Evolutionary conservation across 2,329 filamentous ascomycete species (phyloP).

Genomic region (Albophoma yamanashiensis): DNA sequence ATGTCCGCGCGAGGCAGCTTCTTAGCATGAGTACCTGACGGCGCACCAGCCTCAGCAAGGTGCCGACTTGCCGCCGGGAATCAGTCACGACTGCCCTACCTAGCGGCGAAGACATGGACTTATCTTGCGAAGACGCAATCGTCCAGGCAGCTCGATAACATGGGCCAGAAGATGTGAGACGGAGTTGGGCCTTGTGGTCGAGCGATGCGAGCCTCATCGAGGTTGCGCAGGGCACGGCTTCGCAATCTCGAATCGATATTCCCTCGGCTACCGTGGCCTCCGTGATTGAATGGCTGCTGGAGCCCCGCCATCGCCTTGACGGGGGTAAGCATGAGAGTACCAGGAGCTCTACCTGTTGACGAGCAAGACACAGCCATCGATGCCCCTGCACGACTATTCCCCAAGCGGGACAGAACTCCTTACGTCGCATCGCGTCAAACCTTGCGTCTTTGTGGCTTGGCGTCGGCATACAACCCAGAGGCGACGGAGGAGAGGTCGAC

Average conservation of each 20-base stretch:
- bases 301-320: background rate
- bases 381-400: background rate
- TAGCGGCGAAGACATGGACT: background rate
- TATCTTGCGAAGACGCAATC: too few species aligned
- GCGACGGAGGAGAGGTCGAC: slow-evolving; percentile 18
- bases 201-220: background rate
- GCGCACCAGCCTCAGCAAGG: background rate
- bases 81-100: background rate
- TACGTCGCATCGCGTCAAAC: slow-evolving; percentile 1
- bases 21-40: background rate
- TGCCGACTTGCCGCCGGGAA: background rate
- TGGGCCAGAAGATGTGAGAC: background rate
- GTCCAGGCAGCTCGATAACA: background rate
- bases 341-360: background rate
- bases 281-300: background rate
- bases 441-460: slow-evolving; percentile 17
- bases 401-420: background rate
- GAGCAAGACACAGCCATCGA: background rate
- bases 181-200: background rate
- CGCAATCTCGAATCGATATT: background rate
- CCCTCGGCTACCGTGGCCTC: background rate
- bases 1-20: background rate
- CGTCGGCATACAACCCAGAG: slow-evolving; percentile 13
- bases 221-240: background rate
- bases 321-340: background rate